phyloP scores from a whole-genome alignment of 257 asterid genomes.

The Solanum bulbocastanum region DNA sequence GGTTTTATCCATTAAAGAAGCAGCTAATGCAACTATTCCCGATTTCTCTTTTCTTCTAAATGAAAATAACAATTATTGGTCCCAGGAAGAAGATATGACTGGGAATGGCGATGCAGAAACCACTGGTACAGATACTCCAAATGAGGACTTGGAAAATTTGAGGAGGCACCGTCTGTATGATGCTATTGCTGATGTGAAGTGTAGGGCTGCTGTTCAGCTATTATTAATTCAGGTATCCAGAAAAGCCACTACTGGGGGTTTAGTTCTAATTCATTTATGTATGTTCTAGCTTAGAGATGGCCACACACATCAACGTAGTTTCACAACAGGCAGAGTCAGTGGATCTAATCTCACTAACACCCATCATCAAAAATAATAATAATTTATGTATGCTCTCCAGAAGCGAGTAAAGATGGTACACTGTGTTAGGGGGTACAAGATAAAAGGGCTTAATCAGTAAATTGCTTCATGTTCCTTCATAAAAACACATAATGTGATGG shows the following conservation, averaged over 20 bases:
- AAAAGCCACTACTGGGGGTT: background rate
- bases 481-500: background rate
- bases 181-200: conserved; percentile 73
- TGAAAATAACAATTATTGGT: conserved; percentile 40
- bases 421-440: background rate
- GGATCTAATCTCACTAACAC: background rate
- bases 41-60: conserved; percentile 72
- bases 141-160: conserved; percentile 47
- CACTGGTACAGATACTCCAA: conserved; percentile 29
- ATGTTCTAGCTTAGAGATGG: background rate
- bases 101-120: conserved; percentile 45
- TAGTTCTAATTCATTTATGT: conserved; percentile 5
- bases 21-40: conserved; percentile 66
- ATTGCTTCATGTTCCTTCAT: background rate
- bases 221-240: conserved; percentile 74
- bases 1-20: conserved; percentile 82
- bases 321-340: background rate
- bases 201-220: conserved; percentile 96
- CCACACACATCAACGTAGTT: background rate
- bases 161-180: conserved; percentile 53
- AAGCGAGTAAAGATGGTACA: background rate
- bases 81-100: conserved; percentile 34
- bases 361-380: background rate
- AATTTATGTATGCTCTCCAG: conserved; percentile 3
- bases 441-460: background rate